Conservation (phyloP, 1,284 basidiomycete species). For the Rhodotorula sp. region DNA sequence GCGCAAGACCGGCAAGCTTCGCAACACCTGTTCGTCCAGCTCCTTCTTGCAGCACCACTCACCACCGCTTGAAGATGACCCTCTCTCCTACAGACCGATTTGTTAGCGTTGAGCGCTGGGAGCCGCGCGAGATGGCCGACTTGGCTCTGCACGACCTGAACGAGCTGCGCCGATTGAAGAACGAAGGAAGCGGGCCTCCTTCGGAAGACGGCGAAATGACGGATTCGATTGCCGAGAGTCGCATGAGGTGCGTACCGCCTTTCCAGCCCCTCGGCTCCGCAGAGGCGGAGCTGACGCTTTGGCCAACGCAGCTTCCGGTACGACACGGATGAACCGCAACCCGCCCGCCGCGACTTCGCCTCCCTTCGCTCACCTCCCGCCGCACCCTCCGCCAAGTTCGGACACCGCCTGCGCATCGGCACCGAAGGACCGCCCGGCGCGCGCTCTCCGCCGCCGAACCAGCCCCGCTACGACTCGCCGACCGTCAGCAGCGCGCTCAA, state of each 20-base stretch:
- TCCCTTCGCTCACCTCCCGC: constrained; percentile 14
- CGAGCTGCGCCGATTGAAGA: constrained; percentile 3
- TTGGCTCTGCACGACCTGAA: constrained; percentile 8
- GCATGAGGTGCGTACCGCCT: constrained; percentile 19
- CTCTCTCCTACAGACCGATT: constrained; percentile 66
- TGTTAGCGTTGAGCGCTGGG: constrained; percentile 60
- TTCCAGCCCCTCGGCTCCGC: too few species aligned
- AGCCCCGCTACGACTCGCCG: constrained; percentile 15
- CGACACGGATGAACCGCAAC: constrained; percentile 35
- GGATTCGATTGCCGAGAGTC: constrained; percentile 8
- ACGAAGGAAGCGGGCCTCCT: background rate
- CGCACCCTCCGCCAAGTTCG: constrained; percentile 34
- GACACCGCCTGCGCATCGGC: constrained; percentile 26
- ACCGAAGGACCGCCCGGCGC: constrained; percentile 7
- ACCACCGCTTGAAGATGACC: background rate
- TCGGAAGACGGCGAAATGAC: background rate
- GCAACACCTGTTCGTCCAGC: constrained; percentile 61
- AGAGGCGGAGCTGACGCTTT: too few species aligned
- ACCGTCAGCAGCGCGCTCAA: constrained; percentile 17
- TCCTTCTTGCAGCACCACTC: too few species aligned
- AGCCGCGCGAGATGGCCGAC: constrained; percentile 12
- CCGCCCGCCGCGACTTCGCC: constrained; percentile 11
- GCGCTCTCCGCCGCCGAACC: background rate
- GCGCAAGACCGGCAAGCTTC: constrained; percentile 63
- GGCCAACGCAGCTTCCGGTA: constrained; percentile 31